Evolutionary conservation across 2,329 filamentous ascomycete species (phyloP).

Genomic region (Grosmannia penicillata): DNA sequence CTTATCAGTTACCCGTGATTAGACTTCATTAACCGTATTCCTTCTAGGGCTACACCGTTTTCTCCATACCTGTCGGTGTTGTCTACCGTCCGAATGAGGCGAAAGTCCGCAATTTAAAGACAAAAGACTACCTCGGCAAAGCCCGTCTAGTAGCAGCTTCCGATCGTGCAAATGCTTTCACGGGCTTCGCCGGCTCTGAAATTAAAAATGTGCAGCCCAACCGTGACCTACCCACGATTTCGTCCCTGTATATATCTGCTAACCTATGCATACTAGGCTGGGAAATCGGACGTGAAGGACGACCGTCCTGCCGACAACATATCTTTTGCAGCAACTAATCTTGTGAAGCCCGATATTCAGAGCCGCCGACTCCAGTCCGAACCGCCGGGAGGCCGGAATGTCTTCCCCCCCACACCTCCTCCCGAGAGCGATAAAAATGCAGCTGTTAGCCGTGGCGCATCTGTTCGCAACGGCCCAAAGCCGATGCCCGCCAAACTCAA

Average conservation of each 20-base stretch:
- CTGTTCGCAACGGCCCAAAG: slow-evolving; percentile 46
- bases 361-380: slow-evolving; percentile 77
- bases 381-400: slow-evolving; percentile 60
- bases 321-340: slow-evolving; percentile 82
- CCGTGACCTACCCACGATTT: neutral
- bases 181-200: slow-evolving; percentile 65
- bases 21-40: neutral
- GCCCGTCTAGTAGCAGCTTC: slow-evolving; percentile 84
- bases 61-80: slow-evolving; percentile 92
- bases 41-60: slow-evolving; percentile 81
- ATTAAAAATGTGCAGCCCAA: slow-evolving; percentile 49
- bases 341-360: slow-evolving; percentile 73
- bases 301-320: slow-evolving; percentile 73
- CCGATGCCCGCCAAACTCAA: slow-evolving; percentile 48
- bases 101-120: slow-evolving; percentile 95
- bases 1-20: neutral
- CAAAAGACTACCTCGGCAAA: slow-evolving; percentile 94
- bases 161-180: slow-evolving; percentile 66
- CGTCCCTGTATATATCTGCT: too few species aligned
- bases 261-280: slow-evolving; percentile 23
- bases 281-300: slow-evolving; percentile 46
- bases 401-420: slow-evolving; percentile 96
- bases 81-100: slow-evolving; percentile 93
- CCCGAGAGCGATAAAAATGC: slow-evolving; percentile 75
- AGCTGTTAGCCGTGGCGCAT: slow-evolving; percentile 37